phyloP scores from a whole-genome alignment of 2,329 filamentous ascomycete genomes.

The Curvularia sp. region DNA sequence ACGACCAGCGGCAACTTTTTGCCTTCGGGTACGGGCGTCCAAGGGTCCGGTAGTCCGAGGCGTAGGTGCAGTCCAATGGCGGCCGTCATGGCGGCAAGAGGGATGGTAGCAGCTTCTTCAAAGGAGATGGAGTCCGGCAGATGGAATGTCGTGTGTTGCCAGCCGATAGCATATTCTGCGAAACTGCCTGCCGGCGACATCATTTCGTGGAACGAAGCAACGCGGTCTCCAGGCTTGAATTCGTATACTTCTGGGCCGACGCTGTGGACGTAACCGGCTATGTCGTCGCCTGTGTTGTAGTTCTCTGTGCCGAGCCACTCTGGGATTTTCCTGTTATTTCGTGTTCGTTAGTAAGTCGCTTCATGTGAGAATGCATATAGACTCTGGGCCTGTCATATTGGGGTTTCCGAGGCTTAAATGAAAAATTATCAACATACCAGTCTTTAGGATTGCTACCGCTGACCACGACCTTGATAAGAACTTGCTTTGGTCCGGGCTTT shows the following conservation, averaged over 20 bases:
- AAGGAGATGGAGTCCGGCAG: conserved; percentile 59
- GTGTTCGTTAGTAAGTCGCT: not conserved
- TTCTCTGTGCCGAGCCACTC: conserved; percentile 25
- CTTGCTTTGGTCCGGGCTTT: conserved; percentile 41
- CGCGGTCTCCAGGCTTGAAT: conserved; percentile 65
- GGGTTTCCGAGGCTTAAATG: not conserved
- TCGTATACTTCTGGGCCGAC: conserved; percentile 64
- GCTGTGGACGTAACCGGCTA: conserved; percentile 62
- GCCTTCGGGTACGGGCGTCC: conserved; percentile 33
- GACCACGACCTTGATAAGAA: conserved; percentile 51
- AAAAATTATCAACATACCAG: conserved; percentile 45
- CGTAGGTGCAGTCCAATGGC: conserved; percentile 55
- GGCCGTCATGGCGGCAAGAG: conserved; percentile 56
- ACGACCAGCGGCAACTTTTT: conserved; percentile 46
- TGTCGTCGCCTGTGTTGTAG: conserved; percentile 62
- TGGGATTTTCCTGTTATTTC: conserved; percentile 37
- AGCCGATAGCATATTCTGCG: conserved; percentile 67
- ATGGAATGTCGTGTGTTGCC: conserved; percentile 64
- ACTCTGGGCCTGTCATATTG: not conserved
- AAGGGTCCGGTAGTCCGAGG: conserved; percentile 53
- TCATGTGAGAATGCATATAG: not conserved
- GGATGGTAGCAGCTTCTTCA: conserved; percentile 58
- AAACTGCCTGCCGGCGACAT: conserved; percentile 59
- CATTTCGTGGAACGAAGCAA: conserved; percentile 65
- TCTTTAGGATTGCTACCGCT: conserved; percentile 57